phyloP scores from a whole-genome alignment of 805 yeast genomes.

The Ogataea philodendri region DNA sequence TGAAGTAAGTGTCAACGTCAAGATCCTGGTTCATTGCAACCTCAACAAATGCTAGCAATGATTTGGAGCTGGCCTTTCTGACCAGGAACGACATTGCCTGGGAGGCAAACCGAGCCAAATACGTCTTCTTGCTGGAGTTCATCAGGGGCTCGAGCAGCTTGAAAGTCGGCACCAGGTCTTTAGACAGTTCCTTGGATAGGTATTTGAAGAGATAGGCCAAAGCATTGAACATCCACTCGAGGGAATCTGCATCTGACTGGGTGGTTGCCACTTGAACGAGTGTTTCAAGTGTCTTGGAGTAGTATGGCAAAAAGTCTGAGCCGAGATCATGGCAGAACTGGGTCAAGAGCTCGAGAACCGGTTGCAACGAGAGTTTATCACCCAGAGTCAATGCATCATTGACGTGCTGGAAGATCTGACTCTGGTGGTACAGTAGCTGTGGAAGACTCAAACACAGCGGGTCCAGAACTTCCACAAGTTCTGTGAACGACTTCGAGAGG shows the following conservation, averaged over 20 bases:
- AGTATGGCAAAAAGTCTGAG: constrained; percentile 75
- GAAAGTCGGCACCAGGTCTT: constrained; percentile 70
- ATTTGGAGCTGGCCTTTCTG: constrained; percentile 56
- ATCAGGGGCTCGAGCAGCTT: constrained; percentile 61
- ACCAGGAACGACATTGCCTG: constrained; percentile 86
- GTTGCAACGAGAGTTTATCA: constrained; percentile 74
- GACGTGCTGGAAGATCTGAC: constrained; percentile 46
- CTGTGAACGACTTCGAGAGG: constrained; percentile 66
- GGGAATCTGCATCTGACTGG: constrained; percentile 56
- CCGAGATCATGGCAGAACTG: constrained; percentile 92
- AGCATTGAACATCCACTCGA: constrained; percentile 83
- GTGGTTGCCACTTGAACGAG: constrained; percentile 47
- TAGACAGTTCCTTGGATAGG: constrained; percentile 59
- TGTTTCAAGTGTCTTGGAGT: constrained; percentile 48
- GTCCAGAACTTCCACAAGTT: constrained; percentile 56
- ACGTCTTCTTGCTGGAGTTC: constrained; percentile 53
- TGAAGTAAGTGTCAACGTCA: constrained; percentile 48
- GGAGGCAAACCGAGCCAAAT: constrained; percentile 78
- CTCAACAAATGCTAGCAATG: constrained; percentile 46
- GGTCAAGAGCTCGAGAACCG: constrained; percentile 73
- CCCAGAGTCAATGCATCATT: constrained; percentile 46
- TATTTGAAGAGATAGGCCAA: constrained; percentile 90
- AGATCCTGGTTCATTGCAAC: constrained; percentile 35
- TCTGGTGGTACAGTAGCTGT: constrained; percentile 71
- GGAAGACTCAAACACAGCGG: constrained; percentile 68